phyloP scores from a whole-genome alignment of 23 red algal genomes.

The Gracilariopsis chorda region DNA sequence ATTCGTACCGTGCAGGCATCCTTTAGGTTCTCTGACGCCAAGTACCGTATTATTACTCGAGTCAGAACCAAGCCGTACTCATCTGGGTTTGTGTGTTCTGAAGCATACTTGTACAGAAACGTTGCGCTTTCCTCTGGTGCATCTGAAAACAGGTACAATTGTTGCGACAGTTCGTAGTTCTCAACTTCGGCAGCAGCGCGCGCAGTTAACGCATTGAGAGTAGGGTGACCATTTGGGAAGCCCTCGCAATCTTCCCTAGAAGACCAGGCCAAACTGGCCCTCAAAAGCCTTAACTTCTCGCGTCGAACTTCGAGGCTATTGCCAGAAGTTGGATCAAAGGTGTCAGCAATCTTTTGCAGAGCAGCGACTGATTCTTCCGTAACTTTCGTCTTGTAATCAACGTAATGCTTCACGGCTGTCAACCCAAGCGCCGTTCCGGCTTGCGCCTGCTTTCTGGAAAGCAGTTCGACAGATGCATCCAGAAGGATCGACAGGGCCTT shows the following conservation, averaged over 20 bases:
- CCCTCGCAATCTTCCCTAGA: conserved; percentile 28
- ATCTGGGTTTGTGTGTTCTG: neutral
- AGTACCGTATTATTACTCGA: conserved; percentile 19
- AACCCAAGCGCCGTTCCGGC: conserved; percentile 40
- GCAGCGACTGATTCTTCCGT: conserved; percentile 3
- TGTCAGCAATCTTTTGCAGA: conserved; percentile 8
- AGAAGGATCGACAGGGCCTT: neutral
- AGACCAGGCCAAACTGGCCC: conserved; percentile 18
- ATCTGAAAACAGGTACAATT: conserved; percentile 31
- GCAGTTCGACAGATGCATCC: neutral
- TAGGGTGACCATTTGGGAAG: conserved; percentile 15
- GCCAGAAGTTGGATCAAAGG: neutral
- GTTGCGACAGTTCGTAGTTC: conserved; percentile 34
- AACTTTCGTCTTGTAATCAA: conserved; percentile 29
- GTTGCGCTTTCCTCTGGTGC: conserved; percentile 2
- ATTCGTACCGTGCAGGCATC: conserved; percentile 4
- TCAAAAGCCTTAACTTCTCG: conserved; percentile 32
- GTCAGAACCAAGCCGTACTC: conserved; percentile 34
- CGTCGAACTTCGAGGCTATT: neutral
- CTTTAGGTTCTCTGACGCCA: conserved; percentile 34
- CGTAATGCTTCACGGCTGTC: conserved; percentile 25
- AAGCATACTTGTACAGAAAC: conserved; percentile 17
- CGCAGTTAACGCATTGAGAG: conserved; percentile 20
- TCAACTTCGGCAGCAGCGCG: neutral
- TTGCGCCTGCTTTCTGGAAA: conserved; percentile 17